Conservation (phyloP, 495 filamentous ascomycete species). For the Trichocladium uniseriatum region DNA sequence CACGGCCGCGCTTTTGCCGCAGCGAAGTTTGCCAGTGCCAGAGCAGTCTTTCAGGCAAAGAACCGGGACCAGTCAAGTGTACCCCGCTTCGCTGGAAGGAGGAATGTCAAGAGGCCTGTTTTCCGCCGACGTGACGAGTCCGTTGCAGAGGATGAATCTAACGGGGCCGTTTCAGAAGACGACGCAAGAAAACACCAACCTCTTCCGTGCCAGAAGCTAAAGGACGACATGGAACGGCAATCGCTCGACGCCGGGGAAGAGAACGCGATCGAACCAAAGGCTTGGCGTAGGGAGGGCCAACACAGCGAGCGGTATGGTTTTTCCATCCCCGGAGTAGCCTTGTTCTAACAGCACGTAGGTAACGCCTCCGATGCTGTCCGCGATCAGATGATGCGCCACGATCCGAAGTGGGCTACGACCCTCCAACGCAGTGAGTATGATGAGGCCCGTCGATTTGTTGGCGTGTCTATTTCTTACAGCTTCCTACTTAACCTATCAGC, state of each 20-base stretch:
- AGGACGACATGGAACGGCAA: conserved; percentile 15
- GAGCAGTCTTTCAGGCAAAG: conserved; percentile 17
- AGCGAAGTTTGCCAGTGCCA: conserved; percentile 9
- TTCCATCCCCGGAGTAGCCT: conserved; percentile 1
- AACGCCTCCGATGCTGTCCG: conserved; percentile 3
- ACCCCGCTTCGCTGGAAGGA: conserved; percentile 20
- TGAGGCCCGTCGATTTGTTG: too few relatives aligned
- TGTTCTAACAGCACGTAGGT: conserved; percentile 3
- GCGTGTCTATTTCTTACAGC: too few relatives aligned
- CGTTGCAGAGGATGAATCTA: neutral
- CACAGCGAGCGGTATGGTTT: conserved; percentile 11
- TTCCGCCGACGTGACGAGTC: conserved; percentile 15
- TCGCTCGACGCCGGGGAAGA: conserved; percentile 16
- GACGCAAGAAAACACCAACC: neutral
- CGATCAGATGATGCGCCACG: conserved; percentile 19
- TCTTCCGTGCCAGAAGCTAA: conserved; percentile 15
- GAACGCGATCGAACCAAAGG: conserved; percentile 7
- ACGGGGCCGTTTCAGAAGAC: neutral
- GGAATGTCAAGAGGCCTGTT: conserved; percentile 19
- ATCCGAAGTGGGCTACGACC: conserved; percentile 16
- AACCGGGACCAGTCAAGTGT: conserved; percentile 17
- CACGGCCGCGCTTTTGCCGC: conserved; percentile 10
- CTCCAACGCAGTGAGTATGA: too few relatives aligned
- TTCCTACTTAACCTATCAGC: too few relatives aligned
- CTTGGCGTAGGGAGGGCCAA: conserved; percentile 13